phyloP scores from a whole-genome alignment of 768 basidiomycete genomes.

The Phanerochaete sordida region DNA sequence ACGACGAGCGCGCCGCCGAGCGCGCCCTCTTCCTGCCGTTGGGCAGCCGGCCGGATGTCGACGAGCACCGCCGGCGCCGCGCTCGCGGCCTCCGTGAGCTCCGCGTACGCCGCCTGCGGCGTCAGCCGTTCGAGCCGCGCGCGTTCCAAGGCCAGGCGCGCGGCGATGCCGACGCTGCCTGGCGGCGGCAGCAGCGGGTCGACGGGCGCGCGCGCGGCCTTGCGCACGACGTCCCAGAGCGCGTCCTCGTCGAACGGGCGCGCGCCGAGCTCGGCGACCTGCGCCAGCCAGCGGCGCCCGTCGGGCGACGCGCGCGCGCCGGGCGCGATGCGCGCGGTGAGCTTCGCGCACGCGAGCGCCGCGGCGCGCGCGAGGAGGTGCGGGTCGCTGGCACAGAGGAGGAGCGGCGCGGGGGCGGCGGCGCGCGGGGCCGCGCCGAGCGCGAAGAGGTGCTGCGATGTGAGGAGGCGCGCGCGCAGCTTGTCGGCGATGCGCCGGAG shows the following conservation, averaged over 20 bases:
- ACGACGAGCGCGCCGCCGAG: conserved; percentile 70
- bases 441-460: conserved; percentile 44
- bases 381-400: conserved; percentile 55
- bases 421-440: conserved; percentile 44
- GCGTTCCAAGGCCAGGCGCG: conserved; percentile 55
- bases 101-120: conserved; percentile 54
- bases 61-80: conserved; percentile 69
- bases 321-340: conserved; percentile 51
- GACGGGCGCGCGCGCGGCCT: conserved; percentile 54
- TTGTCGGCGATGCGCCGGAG: conserved; percentile 48
- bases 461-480: not conserved
- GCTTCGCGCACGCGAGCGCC: conserved; percentile 63
- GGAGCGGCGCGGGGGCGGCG: conserved; percentile 32
- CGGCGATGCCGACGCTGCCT: conserved; percentile 56
- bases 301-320: conserved; percentile 23
- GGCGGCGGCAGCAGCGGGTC: conserved; percentile 63
- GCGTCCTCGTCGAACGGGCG: conserved; percentile 61
- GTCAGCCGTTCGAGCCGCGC: conserved; percentile 63
- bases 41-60: conserved; percentile 66
- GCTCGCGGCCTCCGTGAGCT: conserved; percentile 44
- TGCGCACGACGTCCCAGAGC: conserved; percentile 67
- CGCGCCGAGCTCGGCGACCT: conserved; percentile 42
- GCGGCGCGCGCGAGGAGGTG: conserved; percentile 59
- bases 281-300: conserved; percentile 29
- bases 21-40: conserved; percentile 53